A percentile compares a stretch with the other conserved stretches of the same genome.
phyloP scores from a whole-genome alignment of 768 basidiomycete species.

The Boletus subparvulus region DNA sequence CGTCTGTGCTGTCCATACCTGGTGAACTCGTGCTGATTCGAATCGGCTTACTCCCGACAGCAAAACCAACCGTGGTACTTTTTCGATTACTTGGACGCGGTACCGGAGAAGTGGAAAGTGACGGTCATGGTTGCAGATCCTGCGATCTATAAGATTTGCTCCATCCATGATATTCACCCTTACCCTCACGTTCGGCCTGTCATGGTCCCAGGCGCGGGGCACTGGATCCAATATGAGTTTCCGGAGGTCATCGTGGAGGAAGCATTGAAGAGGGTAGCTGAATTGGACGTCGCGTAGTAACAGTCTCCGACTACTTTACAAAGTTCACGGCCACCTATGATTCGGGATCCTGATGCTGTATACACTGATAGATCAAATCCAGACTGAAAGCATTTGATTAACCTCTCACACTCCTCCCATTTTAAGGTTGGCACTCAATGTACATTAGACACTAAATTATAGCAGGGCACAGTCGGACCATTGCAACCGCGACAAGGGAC shows the following conservation, averaged over 20 bases:
- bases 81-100: constrained; percentile 2
- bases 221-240: constrained; percentile 30
- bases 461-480: no score
- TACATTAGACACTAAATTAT: no score
- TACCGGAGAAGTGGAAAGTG: constrained; percentile 15
- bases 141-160: not conserved
- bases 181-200: constrained; percentile 13
- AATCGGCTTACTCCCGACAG: constrained; percentile 1
- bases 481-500: no score
- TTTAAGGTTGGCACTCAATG: no score
- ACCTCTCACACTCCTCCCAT: no score
- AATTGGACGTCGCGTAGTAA: not conserved
- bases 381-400: no score
- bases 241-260: constrained; percentile 21
- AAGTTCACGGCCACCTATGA: not conserved
- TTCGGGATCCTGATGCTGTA: not conserved
- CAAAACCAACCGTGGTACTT: constrained; percentile 18
- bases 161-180: constrained; percentile 9
- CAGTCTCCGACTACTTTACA: not conserved
- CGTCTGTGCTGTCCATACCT: not conserved
- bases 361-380: no score
- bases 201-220: constrained; percentile 15
- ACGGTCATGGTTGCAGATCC: constrained; percentile 22
- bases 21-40: not conserved
- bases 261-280: constrained; percentile 13